Conservation (phyloP, 2,329 filamentous ascomycete genomes). For the Pseudogymnoascus sp. region DNA sequence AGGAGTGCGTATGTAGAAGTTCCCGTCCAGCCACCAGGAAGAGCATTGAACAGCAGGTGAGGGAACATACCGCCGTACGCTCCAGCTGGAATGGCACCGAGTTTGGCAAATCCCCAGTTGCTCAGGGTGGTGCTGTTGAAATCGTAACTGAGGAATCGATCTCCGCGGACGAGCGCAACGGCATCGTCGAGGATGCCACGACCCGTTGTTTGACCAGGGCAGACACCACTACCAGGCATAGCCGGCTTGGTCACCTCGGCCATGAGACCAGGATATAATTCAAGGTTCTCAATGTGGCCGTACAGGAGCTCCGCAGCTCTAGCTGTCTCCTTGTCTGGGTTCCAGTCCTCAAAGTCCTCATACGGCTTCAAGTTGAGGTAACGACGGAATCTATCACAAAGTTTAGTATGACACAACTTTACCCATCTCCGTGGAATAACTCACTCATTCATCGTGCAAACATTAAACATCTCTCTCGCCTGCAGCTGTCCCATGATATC, state of each 20-base stretch:
- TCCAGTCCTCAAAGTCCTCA: slow-evolving; percentile 42
- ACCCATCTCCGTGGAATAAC: slow-evolving; percentile 11
- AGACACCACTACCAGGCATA: slow-evolving; percentile 38
- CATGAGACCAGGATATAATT: slow-evolving; percentile 50
- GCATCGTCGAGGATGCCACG: slow-evolving; percentile 40
- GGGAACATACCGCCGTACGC: slow-evolving; percentile 39
- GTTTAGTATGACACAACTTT: not conserved
- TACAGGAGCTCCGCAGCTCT: slow-evolving; percentile 37
- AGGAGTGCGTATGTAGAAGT: slow-evolving; percentile 40
- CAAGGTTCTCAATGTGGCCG: slow-evolving; percentile 42
- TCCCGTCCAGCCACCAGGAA: slow-evolving; percentile 39
- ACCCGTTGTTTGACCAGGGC: slow-evolving; percentile 35
- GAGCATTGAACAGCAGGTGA: slow-evolving; percentile 35
- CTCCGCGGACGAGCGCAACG: slow-evolving; percentile 37
- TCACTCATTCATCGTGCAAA: slow-evolving; percentile 44
- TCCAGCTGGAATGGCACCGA: slow-evolving; percentile 30
- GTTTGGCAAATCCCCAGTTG: slow-evolving; percentile 40
- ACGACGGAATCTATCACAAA: slow-evolving; percentile 35
- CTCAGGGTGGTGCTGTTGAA: slow-evolving; percentile 40
- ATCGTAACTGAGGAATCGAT: slow-evolving; percentile 39
- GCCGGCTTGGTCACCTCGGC: slow-evolving; percentile 46
- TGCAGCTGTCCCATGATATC: slow-evolving; percentile 40
- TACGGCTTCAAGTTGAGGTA: slow-evolving; percentile 43
- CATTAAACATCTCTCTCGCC: slow-evolving; percentile 37
- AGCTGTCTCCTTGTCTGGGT: slow-evolving; percentile 39